A percentile compares a stretch with the other conserved stretches of the same genome.
Conservation (phyloP, 805 yeast species). For the Myxozyma monticola region DNA sequence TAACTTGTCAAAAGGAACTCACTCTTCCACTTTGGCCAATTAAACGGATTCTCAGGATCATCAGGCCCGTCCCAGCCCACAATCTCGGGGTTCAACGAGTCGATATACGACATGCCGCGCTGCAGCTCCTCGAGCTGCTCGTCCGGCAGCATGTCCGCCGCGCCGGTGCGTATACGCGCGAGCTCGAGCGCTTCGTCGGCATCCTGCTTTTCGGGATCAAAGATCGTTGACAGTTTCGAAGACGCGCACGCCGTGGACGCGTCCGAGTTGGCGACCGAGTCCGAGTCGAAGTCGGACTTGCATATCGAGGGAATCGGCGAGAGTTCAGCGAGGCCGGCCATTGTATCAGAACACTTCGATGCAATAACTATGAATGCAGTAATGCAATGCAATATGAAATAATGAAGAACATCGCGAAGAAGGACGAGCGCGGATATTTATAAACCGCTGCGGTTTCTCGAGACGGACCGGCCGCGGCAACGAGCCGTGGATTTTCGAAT, state of each 20-base stretch:
- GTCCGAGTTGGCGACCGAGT: background rate
- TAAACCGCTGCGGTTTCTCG: too few relatives aligned
- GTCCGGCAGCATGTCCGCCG: conserved; percentile 3
- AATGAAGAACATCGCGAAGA: too few relatives aligned
- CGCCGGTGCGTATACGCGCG: conserved; percentile 9
- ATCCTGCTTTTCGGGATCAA: background rate
- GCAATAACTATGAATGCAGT: too few relatives aligned
- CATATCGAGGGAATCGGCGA: too few relatives aligned
- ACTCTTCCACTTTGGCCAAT: conserved; percentile 49
- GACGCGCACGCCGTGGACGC: background rate
- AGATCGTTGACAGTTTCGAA: too few relatives aligned
- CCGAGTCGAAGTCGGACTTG: background rate
- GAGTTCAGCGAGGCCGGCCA: too few relatives aligned
- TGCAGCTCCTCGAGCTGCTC: conserved; percentile 4
- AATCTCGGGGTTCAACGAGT: conserved; percentile 52
- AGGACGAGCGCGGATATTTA: too few relatives aligned
- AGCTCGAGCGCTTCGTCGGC: background rate
- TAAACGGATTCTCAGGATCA: conserved; percentile 65
- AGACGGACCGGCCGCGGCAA: too few relatives aligned
- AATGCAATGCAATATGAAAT: too few relatives aligned
- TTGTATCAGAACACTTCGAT: too few relatives aligned
- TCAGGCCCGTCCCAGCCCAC: conserved; percentile 66
- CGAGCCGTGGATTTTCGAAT: too few relatives aligned
- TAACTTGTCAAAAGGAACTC: too few relatives aligned
- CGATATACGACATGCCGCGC: conserved; percentile 4